Percentiles rank a stretch among this genome's conserved stretches.
phyloP scores from a whole-genome alignment of 2,329 filamentous ascomycete genomes.

The Gremmenia infestans region DNA sequence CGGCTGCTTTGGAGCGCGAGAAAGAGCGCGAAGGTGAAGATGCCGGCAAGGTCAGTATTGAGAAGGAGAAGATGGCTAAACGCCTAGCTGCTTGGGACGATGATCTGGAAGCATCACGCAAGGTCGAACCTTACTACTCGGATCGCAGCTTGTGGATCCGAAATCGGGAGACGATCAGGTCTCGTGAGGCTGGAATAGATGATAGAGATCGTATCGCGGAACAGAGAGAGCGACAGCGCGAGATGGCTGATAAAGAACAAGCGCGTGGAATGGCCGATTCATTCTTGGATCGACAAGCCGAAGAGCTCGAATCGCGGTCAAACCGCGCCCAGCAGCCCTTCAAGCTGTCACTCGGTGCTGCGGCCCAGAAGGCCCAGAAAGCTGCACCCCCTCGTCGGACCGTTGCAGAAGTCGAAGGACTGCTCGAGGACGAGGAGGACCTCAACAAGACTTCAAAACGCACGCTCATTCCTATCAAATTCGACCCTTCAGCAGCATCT shows the following conservation, averaged over 20 bases:
- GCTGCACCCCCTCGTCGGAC: constrained; percentile 64
- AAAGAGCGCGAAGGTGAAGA: constrained; percentile 75
- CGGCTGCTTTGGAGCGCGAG: constrained; percentile 81
- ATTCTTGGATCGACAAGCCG: constrained; percentile 80
- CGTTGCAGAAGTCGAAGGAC: constrained; percentile 86
- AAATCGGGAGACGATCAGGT: constrained; percentile 68
- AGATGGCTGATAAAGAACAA: constrained; percentile 68
- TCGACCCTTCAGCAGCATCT: constrained; percentile 61
- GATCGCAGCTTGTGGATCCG: constrained; percentile 82
- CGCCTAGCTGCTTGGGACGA: constrained; percentile 83
- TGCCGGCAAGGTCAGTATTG: constrained; percentile 56
- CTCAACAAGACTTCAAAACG: constrained; percentile 63
- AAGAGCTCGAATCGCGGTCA: constrained; percentile 60
- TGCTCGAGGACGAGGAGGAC: constrained; percentile 93
- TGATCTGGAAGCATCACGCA: constrained; percentile 70
- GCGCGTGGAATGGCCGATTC: constrained; percentile 82
- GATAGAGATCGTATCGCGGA: constrained; percentile 79
- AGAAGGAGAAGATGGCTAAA: constrained; percentile 63
- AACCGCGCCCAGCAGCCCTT: constrained; percentile 63
- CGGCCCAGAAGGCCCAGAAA: constrained; percentile 66
- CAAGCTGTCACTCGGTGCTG: constrained; percentile 88
- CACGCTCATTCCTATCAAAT: constrained; percentile 76
- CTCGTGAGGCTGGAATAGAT: constrained; percentile 70
- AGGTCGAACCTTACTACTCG: constrained; percentile 76
- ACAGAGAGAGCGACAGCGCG: constrained; percentile 65